A percentile compares a stretch with the other conserved stretches of the same genome.
Evolutionary conservation across 352 stramenopile genomes (phyloP).

Genomic region (Blastocystis sp.): DNA sequence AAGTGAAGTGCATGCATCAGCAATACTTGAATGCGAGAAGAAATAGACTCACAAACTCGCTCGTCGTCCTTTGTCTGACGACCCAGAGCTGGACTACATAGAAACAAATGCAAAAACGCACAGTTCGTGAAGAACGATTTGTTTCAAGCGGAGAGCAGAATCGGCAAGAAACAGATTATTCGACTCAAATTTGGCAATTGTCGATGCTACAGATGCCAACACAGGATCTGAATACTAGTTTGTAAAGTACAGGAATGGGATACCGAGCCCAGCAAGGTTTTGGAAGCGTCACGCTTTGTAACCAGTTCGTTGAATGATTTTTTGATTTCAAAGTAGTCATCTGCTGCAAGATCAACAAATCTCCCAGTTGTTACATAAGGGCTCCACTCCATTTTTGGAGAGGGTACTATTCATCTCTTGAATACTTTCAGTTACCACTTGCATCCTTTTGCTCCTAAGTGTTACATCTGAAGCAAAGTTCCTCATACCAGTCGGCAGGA

Average conservation of each 20-base stretch:
- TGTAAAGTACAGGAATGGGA: not conserved
- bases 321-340: constrained; percentile 8
- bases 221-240: constrained; percentile 40
- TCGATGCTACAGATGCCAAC: not conserved
- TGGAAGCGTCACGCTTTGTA: not conserved
- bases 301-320: not conserved
- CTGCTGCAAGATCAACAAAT: not conserved
- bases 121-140: constrained; percentile 25
- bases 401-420: not conserved
- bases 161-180: constrained; percentile 43
- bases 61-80: constrained; percentile 32
- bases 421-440: not conserved
- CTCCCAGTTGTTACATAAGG: not conserved
- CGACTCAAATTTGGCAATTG: not conserved
- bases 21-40: not conserved
- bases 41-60: not conserved
- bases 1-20: not conserved
- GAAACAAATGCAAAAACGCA: not conserved
- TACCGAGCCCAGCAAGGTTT: constrained; percentile 8
- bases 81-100: not conserved
- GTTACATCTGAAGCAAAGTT: not conserved
- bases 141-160: constrained; percentile 35
- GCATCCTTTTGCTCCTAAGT: not conserved
- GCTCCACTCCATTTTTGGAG: not conserved
- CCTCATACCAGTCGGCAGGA: not conserved